Evolutionary conservation across 1,139 yeast species (phyloP).

Genomic region (Kurtzmaniella natalensis): DNA sequence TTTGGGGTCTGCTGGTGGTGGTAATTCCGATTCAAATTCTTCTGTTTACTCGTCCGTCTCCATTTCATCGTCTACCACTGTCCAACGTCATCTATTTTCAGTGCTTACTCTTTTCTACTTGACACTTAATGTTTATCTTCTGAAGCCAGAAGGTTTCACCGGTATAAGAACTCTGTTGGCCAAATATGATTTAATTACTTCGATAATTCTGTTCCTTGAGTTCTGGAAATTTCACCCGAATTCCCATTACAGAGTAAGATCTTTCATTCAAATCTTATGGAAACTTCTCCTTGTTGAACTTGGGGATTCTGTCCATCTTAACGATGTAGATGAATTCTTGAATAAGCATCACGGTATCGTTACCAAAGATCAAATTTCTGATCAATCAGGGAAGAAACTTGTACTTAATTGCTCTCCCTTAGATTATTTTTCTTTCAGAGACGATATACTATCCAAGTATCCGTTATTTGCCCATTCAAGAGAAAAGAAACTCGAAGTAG

Average conservation of each 20-base stretch:
- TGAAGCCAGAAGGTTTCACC: slow-evolving; percentile 10
- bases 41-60: not conserved
- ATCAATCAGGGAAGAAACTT: no score
- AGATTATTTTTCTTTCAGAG: slow-evolving; percentile 75
- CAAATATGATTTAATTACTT: slow-evolving; percentile 34
- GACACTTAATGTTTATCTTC: slow-evolving; percentile 30
- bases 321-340: slow-evolving; percentile 48
- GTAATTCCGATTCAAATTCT: not conserved
- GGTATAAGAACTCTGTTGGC: slow-evolving; percentile 19
- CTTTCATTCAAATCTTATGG: slow-evolving; percentile 53
- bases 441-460: slow-evolving; percentile 68
- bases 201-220: slow-evolving; percentile 51
- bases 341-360: slow-evolving; percentile 39
- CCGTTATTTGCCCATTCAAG: slow-evolving; percentile 71
- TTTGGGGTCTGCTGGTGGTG: no score
- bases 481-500: not conserved
- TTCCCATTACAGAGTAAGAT: slow-evolving; percentile 34
- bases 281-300: slow-evolving; percentile 59
- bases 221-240: slow-evolving; percentile 59
- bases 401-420: slow-evolving; percentile 67
- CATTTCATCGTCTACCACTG: not conserved
- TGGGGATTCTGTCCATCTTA: slow-evolving; percentile 50
- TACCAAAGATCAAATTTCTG: slow-evolving; percentile 21
- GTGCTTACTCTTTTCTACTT: slow-evolving; percentile 54
- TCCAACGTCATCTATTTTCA: slow-evolving; percentile 20